Base-by-base conservation (phyloP, 2,329 filamentous ascomycete species). In the Aspergillus sp. region DNA sequence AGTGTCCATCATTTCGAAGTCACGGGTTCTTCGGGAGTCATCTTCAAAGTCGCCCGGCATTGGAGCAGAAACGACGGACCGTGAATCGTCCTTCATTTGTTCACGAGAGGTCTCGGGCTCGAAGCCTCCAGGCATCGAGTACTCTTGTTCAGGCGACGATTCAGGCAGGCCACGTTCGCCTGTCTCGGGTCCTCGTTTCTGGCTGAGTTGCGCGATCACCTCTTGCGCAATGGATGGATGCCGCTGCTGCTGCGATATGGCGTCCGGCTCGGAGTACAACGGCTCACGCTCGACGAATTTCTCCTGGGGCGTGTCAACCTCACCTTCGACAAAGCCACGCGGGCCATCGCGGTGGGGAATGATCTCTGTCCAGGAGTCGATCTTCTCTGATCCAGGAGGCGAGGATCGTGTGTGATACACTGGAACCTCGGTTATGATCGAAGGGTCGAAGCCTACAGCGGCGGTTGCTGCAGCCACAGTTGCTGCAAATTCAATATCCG, bases 401-500 rank as follows among this genome's bases (percentile, higher is more conserved):
- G 85, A 87, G 49, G 83, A 80, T 23, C 87, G 83, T 47, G 78
- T 79, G 58, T 82, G 82, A 62, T 85, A 90, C 1, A 70, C 74
- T 0, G 83, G 81, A 60, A 90, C 80, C 43, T 88, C 77, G 32
- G 88, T 86, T 43, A 90, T 84, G 52, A 90, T 83, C 38, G 87
- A 81, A 4, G 86, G 83, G 62, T 89, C 81, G 57, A 91, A 90
- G 0, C 88, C 88, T 43, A 84, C 82, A n/a, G 84, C 81, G 64
- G 86, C 74, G 45, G 89, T 76, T 1, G 85, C 86, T 45, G 87
- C 88, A 52, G 87, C 86, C 44, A 90, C 71, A 3, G 82, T 84
- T 23, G 87, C 88, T 6, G 85, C 83, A 59, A 91, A 90, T 47
- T 85, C 84, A 7, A 87, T 72, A 59, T 90, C 88, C 52, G 86